These are phyloP conservation scores for Irpex sp. DNA, from an alignment of 1,284 basidiomycete genomes.

Conservation along the genomic window DNA sequence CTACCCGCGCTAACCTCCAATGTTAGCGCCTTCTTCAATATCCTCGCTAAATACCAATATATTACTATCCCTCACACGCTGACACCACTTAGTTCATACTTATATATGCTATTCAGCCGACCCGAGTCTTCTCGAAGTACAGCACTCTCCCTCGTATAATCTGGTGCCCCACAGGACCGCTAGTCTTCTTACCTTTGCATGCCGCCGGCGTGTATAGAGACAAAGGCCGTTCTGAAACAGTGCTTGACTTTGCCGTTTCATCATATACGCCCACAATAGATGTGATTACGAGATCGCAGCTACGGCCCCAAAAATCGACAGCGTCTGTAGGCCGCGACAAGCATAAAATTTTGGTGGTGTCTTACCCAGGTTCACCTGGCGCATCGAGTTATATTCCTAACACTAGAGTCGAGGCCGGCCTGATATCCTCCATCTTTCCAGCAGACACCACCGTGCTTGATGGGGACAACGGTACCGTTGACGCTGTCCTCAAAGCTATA, in stretches of 20 bases:
- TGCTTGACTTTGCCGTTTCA: neutral
- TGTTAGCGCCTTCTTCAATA: no score
- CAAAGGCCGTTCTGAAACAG: neutral
- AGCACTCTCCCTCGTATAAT: neutral
- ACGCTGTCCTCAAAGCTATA: conserved; percentile 7
- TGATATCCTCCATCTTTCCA: neutral
- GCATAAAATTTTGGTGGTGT: neutral
- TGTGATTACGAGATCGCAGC: neutral
- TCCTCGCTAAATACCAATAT: no score
- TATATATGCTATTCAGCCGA: no score
- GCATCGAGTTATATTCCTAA: neutral
- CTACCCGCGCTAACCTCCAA: no score
- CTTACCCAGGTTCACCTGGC: neutral
- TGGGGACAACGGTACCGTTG: neutral
- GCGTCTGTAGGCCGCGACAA: neutral
- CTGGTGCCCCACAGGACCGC: neutral
- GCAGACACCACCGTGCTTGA: neutral
- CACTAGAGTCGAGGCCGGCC: neutral
- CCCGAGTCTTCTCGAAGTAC: no score
- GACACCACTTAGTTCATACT: neutral
- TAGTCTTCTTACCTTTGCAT: neutral
- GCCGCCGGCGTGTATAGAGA: neutral
- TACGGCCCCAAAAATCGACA: neutral
- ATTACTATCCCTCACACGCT: no score
- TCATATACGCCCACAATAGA: neutral